phyloP scores from a whole-genome alignment of 2,329 filamentous ascomycete genomes.

The Xylaria sp. region DNA sequence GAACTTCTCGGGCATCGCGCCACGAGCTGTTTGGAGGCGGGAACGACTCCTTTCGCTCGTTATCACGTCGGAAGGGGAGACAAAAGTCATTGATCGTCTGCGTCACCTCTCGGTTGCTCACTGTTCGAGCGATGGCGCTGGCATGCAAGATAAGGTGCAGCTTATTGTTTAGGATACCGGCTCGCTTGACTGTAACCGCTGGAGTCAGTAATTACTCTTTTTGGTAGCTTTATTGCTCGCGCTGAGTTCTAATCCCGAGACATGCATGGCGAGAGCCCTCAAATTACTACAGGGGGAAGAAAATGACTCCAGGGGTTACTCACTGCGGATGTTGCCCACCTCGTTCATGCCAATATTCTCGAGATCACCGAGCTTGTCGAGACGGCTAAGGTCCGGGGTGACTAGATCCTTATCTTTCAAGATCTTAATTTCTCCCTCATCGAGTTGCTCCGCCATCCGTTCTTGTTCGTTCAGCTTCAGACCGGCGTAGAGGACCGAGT shows the following conservation, averaged over 20 bases:
- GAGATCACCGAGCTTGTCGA: constrained; percentile 46
- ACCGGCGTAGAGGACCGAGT: constrained; percentile 50
- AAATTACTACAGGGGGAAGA: too few relatives aligned
- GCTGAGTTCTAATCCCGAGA: too few relatives aligned
- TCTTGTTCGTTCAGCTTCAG: constrained; percentile 48
- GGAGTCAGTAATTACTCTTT: too few relatives aligned
- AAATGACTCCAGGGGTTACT: too few relatives aligned
- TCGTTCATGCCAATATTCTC: constrained; percentile 48
- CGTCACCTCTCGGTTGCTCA: constrained; percentile 48
- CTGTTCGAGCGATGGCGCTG: constrained; percentile 42
- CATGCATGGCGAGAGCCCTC: too few relatives aligned
- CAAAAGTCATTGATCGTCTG: constrained; percentile 48
- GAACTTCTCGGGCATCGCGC: constrained; percentile 47
- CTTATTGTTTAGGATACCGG: constrained; percentile 53
- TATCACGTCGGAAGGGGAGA: constrained; percentile 44
- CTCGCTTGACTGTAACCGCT: too few relatives aligned
- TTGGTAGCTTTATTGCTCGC: too few relatives aligned
- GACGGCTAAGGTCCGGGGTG: constrained; percentile 50
- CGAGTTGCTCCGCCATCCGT: constrained; percentile 45
- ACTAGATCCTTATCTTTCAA: constrained; percentile 49
- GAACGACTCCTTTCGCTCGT: constrained; percentile 41
- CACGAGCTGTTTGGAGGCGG: constrained; percentile 48
- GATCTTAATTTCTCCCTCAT: constrained; percentile 48
- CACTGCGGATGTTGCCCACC: constrained; percentile 41
- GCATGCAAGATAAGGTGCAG: constrained; percentile 48